phyloP scores from a whole-genome alignment of 257 asterid species.

The Datura wrightii region DNA sequence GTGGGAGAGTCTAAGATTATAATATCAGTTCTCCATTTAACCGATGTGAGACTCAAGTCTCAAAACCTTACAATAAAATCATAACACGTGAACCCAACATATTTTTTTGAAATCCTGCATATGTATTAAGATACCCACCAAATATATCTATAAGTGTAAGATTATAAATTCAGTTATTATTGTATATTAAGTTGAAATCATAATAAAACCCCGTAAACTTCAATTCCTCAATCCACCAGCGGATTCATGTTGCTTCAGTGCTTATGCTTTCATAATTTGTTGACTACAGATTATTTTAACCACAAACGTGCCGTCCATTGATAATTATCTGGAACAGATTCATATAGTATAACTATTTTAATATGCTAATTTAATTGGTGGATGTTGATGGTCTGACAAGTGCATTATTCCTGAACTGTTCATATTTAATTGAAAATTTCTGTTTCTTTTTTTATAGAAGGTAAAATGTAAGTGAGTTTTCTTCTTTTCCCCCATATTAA shows the following conservation, averaged over 20 bases:
- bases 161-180: not conserved
- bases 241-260: not conserved
- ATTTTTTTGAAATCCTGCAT: too few relatives aligned
- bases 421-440: not conserved
- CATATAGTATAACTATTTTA: not conserved
- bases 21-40: too few relatives aligned
- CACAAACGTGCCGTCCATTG: not conserved
- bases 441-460: not conserved
- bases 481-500: not conserved
- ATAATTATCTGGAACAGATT: not conserved
- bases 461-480: not conserved
- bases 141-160: too few relatives aligned
- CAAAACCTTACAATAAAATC: too few relatives aligned
- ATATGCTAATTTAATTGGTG: not conserved
- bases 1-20: too few relatives aligned
- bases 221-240: accelerated
- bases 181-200: not conserved
- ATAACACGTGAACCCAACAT: too few relatives aligned
- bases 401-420: not conserved
- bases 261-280: constrained; percentile 5
- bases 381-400: not conserved
- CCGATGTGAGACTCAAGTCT: too few relatives aligned
- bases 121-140: too few relatives aligned
- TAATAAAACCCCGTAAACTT: accelerated
- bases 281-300: not conserved